Evolutionary conservation across 2,329 filamentous ascomycete genomes (phyloP).

Genomic region (Alternaria gaisen): DNA sequence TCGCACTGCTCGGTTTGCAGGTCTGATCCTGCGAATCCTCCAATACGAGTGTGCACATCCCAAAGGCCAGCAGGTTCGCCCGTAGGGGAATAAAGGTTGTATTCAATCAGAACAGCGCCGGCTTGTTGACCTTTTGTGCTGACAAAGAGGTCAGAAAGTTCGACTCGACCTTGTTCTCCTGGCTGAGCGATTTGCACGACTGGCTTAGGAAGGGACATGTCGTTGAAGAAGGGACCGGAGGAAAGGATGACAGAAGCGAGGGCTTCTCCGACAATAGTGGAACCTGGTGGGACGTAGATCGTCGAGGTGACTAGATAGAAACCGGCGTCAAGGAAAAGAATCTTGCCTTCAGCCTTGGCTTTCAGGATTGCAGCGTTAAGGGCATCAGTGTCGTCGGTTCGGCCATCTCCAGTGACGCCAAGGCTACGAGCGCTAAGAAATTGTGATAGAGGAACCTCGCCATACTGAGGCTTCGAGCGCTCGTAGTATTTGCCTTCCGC

Average conservation of each 20-base stretch:
- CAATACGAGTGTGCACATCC: conserved; percentile 87
- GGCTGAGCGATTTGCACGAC: conserved; percentile 73
- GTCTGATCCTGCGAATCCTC: conserved; percentile 79
- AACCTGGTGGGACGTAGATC: conserved; percentile 69
- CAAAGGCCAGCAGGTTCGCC: conserved; percentile 78
- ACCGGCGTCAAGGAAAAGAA: conserved; percentile 67
- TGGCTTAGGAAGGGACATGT: conserved; percentile 66
- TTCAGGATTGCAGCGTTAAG: conserved; percentile 77
- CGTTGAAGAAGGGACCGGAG: conserved; percentile 62
- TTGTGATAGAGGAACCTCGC: conserved; percentile 61
- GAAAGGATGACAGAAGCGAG: conserved; percentile 86
- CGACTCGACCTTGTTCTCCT: conserved; percentile 71
- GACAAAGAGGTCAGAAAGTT: conserved; percentile 77
- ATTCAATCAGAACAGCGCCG: conserved; percentile 76
- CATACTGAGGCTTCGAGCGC: conserved; percentile 61
- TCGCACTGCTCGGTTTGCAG: conserved; percentile 79
- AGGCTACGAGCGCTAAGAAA: conserved; percentile 64
- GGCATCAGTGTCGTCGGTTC: conserved; percentile 81
- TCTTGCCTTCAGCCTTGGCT: conserved; percentile 61
- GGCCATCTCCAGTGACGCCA: conserved; percentile 80
- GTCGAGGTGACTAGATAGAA: conserved; percentile 65
- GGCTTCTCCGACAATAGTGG: conserved; percentile 84
- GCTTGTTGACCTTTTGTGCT: conserved; percentile 72
- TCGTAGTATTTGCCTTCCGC: conserved; percentile 59
- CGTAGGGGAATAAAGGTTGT: conserved; percentile 66